These are phyloP conservation scores for Rhamnella rubrinervis DNA, from an alignment of 331 rosid genomes.

Conservation along the genomic window DNA sequence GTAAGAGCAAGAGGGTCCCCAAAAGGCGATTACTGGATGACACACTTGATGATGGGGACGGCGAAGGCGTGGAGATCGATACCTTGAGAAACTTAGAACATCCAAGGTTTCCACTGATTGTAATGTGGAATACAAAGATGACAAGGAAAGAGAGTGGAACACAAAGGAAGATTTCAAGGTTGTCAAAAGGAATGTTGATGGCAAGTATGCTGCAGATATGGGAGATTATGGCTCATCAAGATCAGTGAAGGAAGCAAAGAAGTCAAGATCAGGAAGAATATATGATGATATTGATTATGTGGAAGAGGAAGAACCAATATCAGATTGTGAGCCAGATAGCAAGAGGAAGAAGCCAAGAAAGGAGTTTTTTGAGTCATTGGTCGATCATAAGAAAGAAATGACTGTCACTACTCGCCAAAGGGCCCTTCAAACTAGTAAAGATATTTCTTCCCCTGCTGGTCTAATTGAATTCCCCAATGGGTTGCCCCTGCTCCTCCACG, in stretches of 20 bases:
- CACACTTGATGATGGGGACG: constrained; percentile 22
- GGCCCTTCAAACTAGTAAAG: constrained; percentile 72
- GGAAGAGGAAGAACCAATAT: constrained; percentile 33
- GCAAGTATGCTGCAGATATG: constrained; percentile 12
- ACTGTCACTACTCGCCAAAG: constrained; percentile 72
- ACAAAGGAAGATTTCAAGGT: constrained; percentile 33
- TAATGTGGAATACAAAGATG: constrained; percentile 29
- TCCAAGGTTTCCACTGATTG: constrained; percentile 26
- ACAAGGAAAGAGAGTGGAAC: constrained; percentile 37
- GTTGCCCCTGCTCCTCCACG: constrained; percentile 82
- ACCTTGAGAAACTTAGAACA: constrained; percentile 40
- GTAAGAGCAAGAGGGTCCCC: constrained; percentile 43
- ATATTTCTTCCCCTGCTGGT: constrained; percentile 46
- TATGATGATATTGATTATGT: constrained; percentile 35
- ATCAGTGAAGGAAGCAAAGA: constrained; percentile 32
- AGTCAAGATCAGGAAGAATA: constrained; percentile 27
- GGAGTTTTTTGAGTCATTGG: constrained; percentile 65
- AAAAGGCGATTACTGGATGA: constrained; percentile 32
- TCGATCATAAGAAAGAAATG: constrained; percentile 56
- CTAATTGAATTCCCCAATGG: constrained; percentile 71
- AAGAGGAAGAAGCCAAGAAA: constrained; percentile 47
- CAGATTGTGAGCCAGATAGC: constrained; percentile 27
- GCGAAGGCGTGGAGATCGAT: constrained; percentile 30
- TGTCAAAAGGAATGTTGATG: constrained; percentile 29
- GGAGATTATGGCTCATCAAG: constrained; percentile 29